Conservation (phyloP, 78 protist genomes). For the Guillardia theta region DNA sequence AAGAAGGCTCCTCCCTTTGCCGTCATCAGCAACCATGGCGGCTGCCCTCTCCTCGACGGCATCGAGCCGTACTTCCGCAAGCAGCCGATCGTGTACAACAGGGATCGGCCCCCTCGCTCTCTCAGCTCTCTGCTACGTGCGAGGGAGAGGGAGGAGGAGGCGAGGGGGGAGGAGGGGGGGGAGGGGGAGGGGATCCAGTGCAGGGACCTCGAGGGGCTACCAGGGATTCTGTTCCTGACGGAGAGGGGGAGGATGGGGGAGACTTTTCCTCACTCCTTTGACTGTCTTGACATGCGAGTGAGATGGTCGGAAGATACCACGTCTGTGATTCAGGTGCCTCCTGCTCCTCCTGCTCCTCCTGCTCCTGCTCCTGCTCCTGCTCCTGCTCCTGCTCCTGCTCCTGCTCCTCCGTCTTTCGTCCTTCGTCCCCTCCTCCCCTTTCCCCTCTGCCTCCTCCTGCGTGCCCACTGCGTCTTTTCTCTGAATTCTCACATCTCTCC, state of each 20-base stretch:
- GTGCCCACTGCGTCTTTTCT: too few relatives aligned
- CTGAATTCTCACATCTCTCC: too few relatives aligned
- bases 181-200: not conserved
- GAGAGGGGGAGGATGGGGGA: constrained; percentile 57
- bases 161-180: not conserved
- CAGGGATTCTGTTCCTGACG: constrained; percentile 28
- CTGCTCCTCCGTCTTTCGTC: too few relatives aligned
- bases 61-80: not conserved
- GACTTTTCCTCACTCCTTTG: constrained; percentile 52
- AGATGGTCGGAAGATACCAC: not conserved
- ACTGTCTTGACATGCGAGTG: constrained; percentile 18
- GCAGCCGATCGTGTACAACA: not conserved
- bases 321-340: not conserved
- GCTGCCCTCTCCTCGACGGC: not conserved
- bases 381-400: too few relatives aligned
- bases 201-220: constrained; percentile 24
- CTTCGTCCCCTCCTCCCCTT: too few relatives aligned
- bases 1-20: not conserved
- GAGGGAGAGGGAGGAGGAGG: not conserved
- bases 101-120: not conserved
- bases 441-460: too few relatives aligned
- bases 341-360: not conserved
- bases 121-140: not conserved
- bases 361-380: not conserved
- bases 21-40: not conserved